Base-by-base conservation (phyloP, 768 basidiomycete genomes). In the Pisolithus microcarpus region DNA sequence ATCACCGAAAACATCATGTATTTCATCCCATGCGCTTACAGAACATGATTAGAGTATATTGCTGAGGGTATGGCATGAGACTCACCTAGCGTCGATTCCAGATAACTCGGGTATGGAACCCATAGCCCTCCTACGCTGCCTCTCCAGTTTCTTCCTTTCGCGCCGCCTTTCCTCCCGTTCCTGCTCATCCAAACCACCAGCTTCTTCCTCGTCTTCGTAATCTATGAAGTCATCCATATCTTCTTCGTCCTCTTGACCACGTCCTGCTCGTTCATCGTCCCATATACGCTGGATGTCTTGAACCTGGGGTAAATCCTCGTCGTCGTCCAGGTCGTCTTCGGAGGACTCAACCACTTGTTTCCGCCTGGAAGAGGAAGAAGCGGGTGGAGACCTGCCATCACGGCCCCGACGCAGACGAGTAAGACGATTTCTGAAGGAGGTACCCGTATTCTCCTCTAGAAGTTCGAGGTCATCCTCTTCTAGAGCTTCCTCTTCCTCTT, bases 1-100 rank as follows among this genome's bases (percentile, higher is more conserved):
- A 56, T 94, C 89, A 31, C 96, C 96, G 57, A 99, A 99, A 1
- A 98, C 91, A 52, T 91, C 94, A 54, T 88, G 85, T 24, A 98
- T 87, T 69, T 97, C 96, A 43, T 89, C 86, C 91, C 92, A 96
- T 24, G 91, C 86, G 61, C 91, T 95, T 57, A 55, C 55, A 51
- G 5, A 57, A 61, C 53, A 50, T 52, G 30, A 42, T 48, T 47
- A 42, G 36, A 24, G 36, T n/a, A 7, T 42, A 52, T 28, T 16
- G 43, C 10, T 16, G 13, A 49, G 34, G 13, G 37, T 38, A 15
- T 36, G 28, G 23, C 9, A 19, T 13, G 6, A 11, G 18, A 77
- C 88, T 70, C 64, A 90, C 91, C 77, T 84, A 39, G 86, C 85
- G 60, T 90, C 90, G 57, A 90, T 91, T 50, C 84, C 93, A 54